Base-by-base conservation (phyloP, 2,329 filamentous ascomycete species). In the Hortaea sp. region DNA sequence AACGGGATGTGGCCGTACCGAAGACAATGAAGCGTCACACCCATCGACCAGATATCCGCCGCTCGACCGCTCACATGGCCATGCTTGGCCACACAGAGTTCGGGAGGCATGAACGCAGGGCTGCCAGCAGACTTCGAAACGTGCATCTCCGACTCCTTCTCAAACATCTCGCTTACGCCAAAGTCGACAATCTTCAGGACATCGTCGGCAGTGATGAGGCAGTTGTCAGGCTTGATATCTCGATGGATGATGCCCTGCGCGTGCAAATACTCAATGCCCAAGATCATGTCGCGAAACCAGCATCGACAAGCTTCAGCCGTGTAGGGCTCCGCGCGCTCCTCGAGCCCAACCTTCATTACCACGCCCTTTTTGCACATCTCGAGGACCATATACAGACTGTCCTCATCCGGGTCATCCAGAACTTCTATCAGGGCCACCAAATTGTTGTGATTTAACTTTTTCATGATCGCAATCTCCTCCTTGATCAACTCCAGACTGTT, bases 331-430 rank as follows among this genome's bases (percentile, higher is more conserved):
- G 88, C 85, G 47, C 77, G 74, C 58, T 94, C 84, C 49, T 85
- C 84, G n/a, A 97, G 70, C 3, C 87, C 88, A 46, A 98, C 87
- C 60, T 89, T 90, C 89, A 97, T 97, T 43, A 95, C 79, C 20
- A 95, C 90, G 1, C 92, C 92, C 65, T 95, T 95, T 62, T 94
- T 92, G 71, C 92, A 98, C 87, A 95, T 94, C 65, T 98, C 92
- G 65, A 98, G 77, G 20, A 98, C 92, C 87, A 98, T 97, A 69
- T 95, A 98, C 9, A 98, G 70, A 3, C 89, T 95, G 65, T 98
- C 92, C 62, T 95, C 88, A 41, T 90, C 83, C 0, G 92, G 90
- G 61, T 97, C 92, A 63, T 97, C 92, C 43, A 98, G 72, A 3
- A 98, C 92, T 67, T 98, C 92, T 54, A 94, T 87, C 43, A 98